phyloP scores from a whole-genome alignment of 768 basidiomycete genomes.

The Xerocomus potaroensis region DNA sequence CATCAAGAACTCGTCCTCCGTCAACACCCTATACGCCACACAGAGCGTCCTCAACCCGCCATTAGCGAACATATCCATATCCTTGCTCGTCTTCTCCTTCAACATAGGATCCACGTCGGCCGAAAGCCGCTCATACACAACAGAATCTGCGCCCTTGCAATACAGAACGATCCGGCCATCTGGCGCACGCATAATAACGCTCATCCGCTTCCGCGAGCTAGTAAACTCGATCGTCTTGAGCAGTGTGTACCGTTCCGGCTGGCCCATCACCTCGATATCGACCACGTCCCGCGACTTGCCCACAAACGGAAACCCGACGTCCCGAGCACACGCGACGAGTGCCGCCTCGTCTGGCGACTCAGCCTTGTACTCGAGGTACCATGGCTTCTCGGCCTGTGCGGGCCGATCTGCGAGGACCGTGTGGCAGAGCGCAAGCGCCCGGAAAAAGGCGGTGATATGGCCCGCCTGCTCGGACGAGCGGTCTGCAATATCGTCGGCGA shows the following conservation, averaged over 20 bases:
- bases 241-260: conserved; percentile 73
- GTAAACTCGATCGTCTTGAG: conserved; percentile 91
- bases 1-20: conserved; percentile 76
- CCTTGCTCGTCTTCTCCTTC: conserved; percentile 74
- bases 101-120: conserved; percentile 66
- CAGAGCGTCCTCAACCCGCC: conserved; percentile 88
- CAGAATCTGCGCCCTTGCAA: conserved; percentile 96
- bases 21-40: conserved; percentile 74
- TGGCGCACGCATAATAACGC: conserved; percentile 80
- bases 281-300: conserved; percentile 66
- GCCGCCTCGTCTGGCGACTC: conserved; percentile 97
- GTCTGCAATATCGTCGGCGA: conserved; percentile 74
- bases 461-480: conserved; percentile 53
- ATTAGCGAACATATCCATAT: conserved; percentile 94
- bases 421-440: conserved; percentile 93
- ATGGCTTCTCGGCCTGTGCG: conserved; percentile 56
- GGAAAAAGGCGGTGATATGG: conserved; percentile 81
- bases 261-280: conserved; percentile 91
- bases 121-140: conserved; percentile 86
- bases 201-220: conserved; percentile 94
- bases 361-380: conserved; percentile 82
- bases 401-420: conserved; percentile 81
- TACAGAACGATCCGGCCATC: conserved; percentile 81
- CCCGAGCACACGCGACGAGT: conserved; percentile 85
- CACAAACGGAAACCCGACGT: conserved; percentile 90